Evolutionary conservation across 148 eudicot species (phyloP), one percentile per base, ranked within the genome.

Genomic region (Diospyros kaki): DNA sequence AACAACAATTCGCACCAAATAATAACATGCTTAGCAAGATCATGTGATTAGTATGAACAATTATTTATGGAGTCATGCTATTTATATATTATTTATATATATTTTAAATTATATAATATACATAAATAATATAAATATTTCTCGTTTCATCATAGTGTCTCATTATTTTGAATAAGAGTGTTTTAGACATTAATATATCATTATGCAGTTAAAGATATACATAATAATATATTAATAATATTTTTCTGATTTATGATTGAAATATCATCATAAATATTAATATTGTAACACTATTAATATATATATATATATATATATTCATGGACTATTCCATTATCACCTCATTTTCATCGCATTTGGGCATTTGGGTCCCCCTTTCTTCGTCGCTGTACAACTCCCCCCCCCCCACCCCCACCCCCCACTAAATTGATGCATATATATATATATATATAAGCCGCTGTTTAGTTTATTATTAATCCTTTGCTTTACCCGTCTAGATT

Each of bases 401-500:
- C 50, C 3, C n/a, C 46, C 71, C 13, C 3, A 39, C 41, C 4
- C 50, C 15, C 13, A 18, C 10, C 28, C 28, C 0, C 28, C 28
- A 28, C 28, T 28, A 28, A 28, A 28, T 28, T 28, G 28, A 28
- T 28, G 28, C 28, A 28, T n/a, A 51, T 14, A 52, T 10, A 28
- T 39, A 44, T 56, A 15, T 66, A n/a, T 41, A 13, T 64, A 28
- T 28, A 28, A 28, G 41, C 42, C 4, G 2, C 17, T 72, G 64
- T 72, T 44, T 59, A 3, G 9, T 58, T 59, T 48, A 53, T 12
- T 39, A 76, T 54, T 75, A 75, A 45, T 74, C 71, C 72, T 62
- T 67, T 50, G 78, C 76, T 78, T 75, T 79, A 81, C 79, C 85
- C 85, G 75, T 74, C 80, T 62, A 28, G 28, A 41, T 78, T 68